phyloP scores from a whole-genome alignment of 805 yeast genomes.

The Starmerella tilneyi region DNA sequence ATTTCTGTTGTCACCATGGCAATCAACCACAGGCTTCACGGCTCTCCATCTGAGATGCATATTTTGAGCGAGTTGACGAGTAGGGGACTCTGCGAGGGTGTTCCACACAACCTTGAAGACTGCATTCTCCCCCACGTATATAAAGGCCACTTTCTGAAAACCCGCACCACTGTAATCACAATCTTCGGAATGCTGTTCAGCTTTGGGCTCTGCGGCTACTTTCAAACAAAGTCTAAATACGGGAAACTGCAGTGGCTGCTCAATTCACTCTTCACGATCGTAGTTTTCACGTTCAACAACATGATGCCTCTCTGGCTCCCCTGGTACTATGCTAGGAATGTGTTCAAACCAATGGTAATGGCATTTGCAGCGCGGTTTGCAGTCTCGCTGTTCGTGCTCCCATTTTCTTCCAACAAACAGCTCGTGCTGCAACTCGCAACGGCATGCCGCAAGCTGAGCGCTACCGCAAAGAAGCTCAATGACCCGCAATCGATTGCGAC shows the following conservation, averaged over 20 bases:
- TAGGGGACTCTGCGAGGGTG: conserved; percentile 22
- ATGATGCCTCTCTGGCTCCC: conserved; percentile 27
- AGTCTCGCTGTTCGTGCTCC: conserved; percentile 25
- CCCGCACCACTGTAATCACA: conserved; percentile 22
- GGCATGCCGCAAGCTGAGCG: conserved; percentile 13
- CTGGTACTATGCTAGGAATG: conserved; percentile 20
- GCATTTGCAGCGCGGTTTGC: conserved; percentile 24
- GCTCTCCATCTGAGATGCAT: conserved; percentile 18
- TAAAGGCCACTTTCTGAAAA: conserved; percentile 23
- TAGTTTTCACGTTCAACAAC: conserved; percentile 21
- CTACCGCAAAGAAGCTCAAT: conserved; percentile 5
- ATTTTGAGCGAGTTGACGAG: conserved; percentile 14
- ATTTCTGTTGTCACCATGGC: conserved; percentile 25
- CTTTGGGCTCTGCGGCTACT: conserved; percentile 19
- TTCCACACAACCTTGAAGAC: conserved; percentile 8
- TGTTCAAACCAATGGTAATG: conserved; percentile 26
- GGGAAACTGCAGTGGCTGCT: conserved; percentile 25
- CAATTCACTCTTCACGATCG: conserved; percentile 24
- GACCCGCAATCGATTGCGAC: not conserved
- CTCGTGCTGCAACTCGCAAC: conserved; percentile 18
- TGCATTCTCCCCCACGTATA: conserved; percentile 23
- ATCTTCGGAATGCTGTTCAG: conserved; percentile 24
- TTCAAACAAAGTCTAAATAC: conserved; percentile 19
- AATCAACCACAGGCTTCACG: conserved; percentile 25
- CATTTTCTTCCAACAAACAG: conserved; percentile 26